These are phyloP conservation scores for Coniochaeta sp. DNA, from an alignment of 2,329 filamentous ascomycete species.

Conservation along the genomic window DNA sequence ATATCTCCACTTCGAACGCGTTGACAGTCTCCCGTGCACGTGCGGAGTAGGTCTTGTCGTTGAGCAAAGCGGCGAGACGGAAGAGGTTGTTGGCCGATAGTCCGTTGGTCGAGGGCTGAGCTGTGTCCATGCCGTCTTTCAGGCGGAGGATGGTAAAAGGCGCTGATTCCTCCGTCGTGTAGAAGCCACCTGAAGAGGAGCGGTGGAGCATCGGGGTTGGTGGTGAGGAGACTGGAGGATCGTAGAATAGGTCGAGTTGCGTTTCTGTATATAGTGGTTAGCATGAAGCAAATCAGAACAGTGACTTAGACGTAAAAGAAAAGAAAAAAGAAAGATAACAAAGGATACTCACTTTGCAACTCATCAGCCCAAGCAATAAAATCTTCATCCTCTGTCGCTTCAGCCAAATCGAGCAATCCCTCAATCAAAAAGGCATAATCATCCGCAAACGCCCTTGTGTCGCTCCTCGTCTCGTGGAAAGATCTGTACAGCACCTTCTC, in stretches of 20 bases:
- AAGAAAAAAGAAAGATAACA: too few species aligned
- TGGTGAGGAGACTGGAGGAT: conserved; percentile 38
- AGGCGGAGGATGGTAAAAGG: conserved; percentile 72
- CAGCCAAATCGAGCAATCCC: conserved; percentile 77
- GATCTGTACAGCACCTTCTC: conserved; percentile 63
- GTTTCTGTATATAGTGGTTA: conserved; percentile 39
- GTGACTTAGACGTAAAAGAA: neutral
- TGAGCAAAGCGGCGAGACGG: conserved; percentile 63
- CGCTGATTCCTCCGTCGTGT: conserved; percentile 56
- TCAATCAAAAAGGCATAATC: conserved; percentile 88
- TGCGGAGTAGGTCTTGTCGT: conserved; percentile 53
- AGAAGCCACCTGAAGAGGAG: conserved; percentile 57
- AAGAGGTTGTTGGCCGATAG: conserved; percentile 83
- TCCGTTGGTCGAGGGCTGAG: conserved; percentile 84
- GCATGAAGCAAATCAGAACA: neutral
- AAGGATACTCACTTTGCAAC: conserved; percentile 59
- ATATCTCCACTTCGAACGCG: conserved; percentile 84
- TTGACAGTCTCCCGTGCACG: conserved; percentile 67
- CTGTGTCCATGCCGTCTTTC: conserved; percentile 92
- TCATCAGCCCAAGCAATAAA: conserved; percentile 76
- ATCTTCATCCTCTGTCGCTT: conserved; percentile 67
- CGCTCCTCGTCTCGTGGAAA: conserved; percentile 57
- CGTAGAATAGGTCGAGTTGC: conserved; percentile 73
- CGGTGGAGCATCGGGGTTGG: conserved; percentile 17
- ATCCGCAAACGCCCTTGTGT: conserved; percentile 73